Evolutionary conservation across 257 asterid species (phyloP), one percentile per base, ranked within the genome.

Genomic region (Primulina tabacum): DNA sequence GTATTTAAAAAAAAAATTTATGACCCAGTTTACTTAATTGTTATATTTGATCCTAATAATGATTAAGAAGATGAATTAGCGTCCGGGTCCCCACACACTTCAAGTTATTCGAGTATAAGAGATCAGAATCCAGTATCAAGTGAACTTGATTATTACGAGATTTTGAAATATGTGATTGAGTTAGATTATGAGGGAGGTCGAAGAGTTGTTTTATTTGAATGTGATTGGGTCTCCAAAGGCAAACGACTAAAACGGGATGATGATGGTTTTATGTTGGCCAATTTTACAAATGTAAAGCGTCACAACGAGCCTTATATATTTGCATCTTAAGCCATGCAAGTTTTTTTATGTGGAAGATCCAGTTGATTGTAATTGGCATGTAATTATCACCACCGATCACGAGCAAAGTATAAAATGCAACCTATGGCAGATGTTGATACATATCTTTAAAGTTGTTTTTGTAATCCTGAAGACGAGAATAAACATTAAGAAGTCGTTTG

Each of bases 311-410:
- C 68, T 63, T 63, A 17, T 8, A n/a, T 63, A 3, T 21, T 62
- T 6, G 16, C 66, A 32, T 33, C 66, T 7, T 29, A 32, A 8
- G 50, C 50, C 6, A 20, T n/a, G 21, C n/a, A 63, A 35, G 55
- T 63, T 6, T n/a, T n/a, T 64, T 21, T 64, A 64, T 62, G 67
- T 33, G 5, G 68, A 64, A 64, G 33, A 64, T 64, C 56, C 33
- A n/a, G 16, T 40, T 10, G 50, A 40, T 40, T 40, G 50, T 40
- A 11, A 40, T 11, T 40, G 50, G 50, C 4, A 10, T 10, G 50
- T 40, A 2, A 40, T 10, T 40, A 40, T 40, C 50, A 40, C 50
- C 16, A 40, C 50, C 5, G 17, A 40, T 40, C 50, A 40, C 50
- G 5, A 40, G 50, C 0, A 40, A 40, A 40, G 50, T 40, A 40